phyloP scores from a whole-genome alignment of 2,329 filamentous ascomycete genomes.

The Gliomastix tumulicola region DNA sequence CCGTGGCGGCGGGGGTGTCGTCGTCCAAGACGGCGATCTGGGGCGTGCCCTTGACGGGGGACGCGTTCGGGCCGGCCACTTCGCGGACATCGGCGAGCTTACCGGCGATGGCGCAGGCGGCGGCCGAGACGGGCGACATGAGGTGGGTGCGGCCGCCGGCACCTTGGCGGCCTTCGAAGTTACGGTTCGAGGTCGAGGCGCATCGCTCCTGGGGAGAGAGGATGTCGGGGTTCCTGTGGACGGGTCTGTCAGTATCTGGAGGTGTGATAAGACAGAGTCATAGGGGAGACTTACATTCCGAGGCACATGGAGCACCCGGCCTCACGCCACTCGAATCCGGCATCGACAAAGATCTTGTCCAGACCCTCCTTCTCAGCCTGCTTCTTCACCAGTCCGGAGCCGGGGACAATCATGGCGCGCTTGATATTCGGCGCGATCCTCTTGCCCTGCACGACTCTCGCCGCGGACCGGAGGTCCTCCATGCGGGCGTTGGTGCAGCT shows the following conservation, averaged over 20 bases:
- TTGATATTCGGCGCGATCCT: slow-evolving; percentile 85
- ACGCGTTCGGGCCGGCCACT: slow-evolving; percentile 48
- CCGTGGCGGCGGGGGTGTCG: slow-evolving; percentile 24
- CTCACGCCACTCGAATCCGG: slow-evolving; percentile 97
- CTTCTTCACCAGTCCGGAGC: slow-evolving; percentile 88
- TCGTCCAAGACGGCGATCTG: slow-evolving; percentile 18
- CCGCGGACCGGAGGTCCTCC: slow-evolving; percentile 86
- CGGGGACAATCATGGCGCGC: slow-evolving; percentile 92
- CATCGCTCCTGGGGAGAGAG: slow-evolving; percentile 87
- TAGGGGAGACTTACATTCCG: slow-evolving; percentile 52
- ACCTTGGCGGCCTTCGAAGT: slow-evolving; percentile 95
- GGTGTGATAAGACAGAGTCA: background rate
- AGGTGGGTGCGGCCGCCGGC: slow-evolving; percentile 86
- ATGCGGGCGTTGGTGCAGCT: slow-evolving; percentile 97
- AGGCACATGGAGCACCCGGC: slow-evolving; percentile 98
- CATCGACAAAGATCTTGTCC: slow-evolving; percentile 84
- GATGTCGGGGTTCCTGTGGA: slow-evolving; percentile 78
- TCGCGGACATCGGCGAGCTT: slow-evolving; percentile 90
- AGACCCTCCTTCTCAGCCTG: slow-evolving; percentile 88
- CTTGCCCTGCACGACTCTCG: slow-evolving; percentile 77
- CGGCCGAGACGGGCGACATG: slow-evolving; percentile 96
- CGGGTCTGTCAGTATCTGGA: background rate
- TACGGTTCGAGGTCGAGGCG: slow-evolving; percentile 92
- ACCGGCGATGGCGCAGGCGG: slow-evolving; percentile 80
- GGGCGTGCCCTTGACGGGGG: slow-evolving; percentile 37